A percentile compares a stretch with the other conserved stretches of the same genome.
phyloP scores from a whole-genome alignment of 2,329 filamentous ascomycete species.

The Arthrobotrys pseudoclavata region DNA sequence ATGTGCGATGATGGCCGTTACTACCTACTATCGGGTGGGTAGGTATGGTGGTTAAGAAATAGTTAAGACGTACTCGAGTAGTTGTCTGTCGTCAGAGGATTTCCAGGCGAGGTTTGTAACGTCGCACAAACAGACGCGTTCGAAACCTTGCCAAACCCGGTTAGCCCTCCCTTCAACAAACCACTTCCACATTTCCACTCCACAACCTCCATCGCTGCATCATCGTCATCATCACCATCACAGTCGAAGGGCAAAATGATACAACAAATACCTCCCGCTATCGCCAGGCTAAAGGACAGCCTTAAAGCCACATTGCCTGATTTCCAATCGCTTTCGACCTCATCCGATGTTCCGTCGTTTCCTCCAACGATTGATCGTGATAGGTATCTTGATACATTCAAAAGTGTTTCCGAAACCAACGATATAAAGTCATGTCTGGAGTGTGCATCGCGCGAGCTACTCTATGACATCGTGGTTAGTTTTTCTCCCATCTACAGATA shows the following conservation, averaged over 20 bases:
- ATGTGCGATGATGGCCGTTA: neutral
- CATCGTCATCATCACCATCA: neutral
- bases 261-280: slow-evolving; percentile 4
- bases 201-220: neutral
- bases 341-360: slow-evolving; percentile 1
- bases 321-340: neutral
- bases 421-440: slow-evolving; percentile 53
- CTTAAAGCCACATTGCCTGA: slow-evolving; percentile 11
- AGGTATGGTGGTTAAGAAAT: no score
- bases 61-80: no score
- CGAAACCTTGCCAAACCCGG: neutral
- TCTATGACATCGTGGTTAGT: slow-evolving; percentile 56
- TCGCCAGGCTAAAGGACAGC: slow-evolving; percentile 22
- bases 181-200: neutral
- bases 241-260: neutral
- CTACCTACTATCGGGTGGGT: no score
- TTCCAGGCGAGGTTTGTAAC: no score
- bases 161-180: no score
- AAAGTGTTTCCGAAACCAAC: slow-evolving; percentile 9
- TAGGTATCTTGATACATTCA: slow-evolving; percentile 15
- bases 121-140: neutral
- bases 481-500: neutral
- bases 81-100: no score
- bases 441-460: slow-evolving; percentile 52
- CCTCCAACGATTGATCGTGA: slow-evolving; percentile 7